A percentile compares a stretch with the other conserved stretches of the same genome.
Conservation (phyloP, 1,284 basidiomycete species). For the Termitomyces sp. region DNA sequence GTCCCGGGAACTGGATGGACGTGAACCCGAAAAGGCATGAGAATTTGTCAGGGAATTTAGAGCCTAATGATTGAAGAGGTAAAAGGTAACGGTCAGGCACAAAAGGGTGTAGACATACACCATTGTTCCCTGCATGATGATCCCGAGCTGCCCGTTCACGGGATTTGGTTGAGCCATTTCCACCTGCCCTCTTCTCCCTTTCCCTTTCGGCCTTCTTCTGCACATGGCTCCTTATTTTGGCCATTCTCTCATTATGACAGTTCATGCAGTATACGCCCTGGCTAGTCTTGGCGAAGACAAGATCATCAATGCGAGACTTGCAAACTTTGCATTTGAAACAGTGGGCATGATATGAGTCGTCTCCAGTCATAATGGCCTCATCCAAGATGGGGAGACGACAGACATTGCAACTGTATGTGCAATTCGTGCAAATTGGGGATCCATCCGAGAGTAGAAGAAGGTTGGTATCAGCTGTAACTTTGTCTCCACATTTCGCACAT, state of each 20-base stretch:
- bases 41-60: constrained; percentile 1
- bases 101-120: constrained; percentile 28
- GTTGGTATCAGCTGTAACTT: constrained; percentile 91
- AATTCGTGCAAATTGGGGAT: constrained; percentile 93
- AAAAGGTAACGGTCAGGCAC: constrained; percentile 1
- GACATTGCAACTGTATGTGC: constrained; percentile 94
- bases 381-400: constrained; percentile 90
- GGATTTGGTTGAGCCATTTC: constrained; percentile 38
- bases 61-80: constrained; percentile 1
- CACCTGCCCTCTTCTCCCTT: constrained; percentile 29
- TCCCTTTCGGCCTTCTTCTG: constrained; percentile 67
- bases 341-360: constrained; percentile 97
- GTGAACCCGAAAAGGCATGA: constrained; percentile 11
- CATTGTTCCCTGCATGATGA: constrained; percentile 31
- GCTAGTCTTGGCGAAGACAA: constrained; percentile 97
- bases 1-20: constrained; percentile 20
- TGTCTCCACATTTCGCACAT: constrained; percentile 76
- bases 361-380: constrained; percentile 98
- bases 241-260: constrained; percentile 96
- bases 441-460: constrained; percentile 94
- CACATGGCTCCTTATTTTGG: constrained; percentile 83
- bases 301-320: constrained; percentile 91
- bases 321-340: constrained; percentile 99
- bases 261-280: constrained; percentile 99
- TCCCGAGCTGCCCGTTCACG: constrained; percentile 38